Evolutionary conservation across 2,329 filamentous ascomycete species (phyloP).

Genomic region (Aspergillus intermedius): DNA sequence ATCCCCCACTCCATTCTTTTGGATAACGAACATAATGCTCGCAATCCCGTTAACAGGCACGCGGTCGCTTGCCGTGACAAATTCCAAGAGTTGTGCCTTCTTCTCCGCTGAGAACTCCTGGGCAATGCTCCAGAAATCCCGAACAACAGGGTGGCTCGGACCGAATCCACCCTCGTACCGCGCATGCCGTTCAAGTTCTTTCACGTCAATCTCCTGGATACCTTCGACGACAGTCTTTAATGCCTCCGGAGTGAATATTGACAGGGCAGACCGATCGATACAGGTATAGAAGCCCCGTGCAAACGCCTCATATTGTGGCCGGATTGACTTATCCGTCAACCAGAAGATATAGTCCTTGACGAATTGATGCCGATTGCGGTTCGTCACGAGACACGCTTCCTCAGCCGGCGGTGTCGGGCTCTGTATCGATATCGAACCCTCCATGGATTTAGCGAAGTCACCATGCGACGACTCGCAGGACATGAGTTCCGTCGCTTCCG

Average conservation of each 20-base stretch:
- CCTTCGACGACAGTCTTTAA: conserved; percentile 80
- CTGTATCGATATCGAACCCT: conserved; percentile 17
- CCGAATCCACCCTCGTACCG: conserved; percentile 77
- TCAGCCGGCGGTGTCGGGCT: conserved; percentile 26
- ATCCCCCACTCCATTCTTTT: conserved; percentile 64
- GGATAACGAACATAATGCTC: conserved; percentile 76
- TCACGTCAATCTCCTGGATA: conserved; percentile 69
- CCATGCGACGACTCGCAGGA: conserved; percentile 6
- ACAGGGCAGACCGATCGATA: conserved; percentile 62
- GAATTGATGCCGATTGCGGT: conserved; percentile 69
- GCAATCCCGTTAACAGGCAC: conserved; percentile 80
- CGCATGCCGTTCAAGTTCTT: conserved; percentile 62
- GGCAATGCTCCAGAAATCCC: conserved; percentile 80
- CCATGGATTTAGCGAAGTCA: conserved; percentile 16
- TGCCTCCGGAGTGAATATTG: conserved; percentile 62
- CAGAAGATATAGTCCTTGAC: conserved; percentile 79
- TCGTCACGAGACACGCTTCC: conserved; percentile 69
- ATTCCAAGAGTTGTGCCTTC: conserved; percentile 74
- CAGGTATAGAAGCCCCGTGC: conserved; percentile 71
- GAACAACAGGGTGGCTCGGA: conserved; percentile 60
- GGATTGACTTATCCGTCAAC: conserved; percentile 70
- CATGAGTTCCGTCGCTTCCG: conserved; percentile 10
- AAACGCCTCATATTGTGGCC: conserved; percentile 74
- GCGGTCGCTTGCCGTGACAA: conserved; percentile 88
- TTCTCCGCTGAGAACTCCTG: conserved; percentile 56